Evolutionary conservation across 352 stramenopile species (phyloP).

Genomic region (Phytopythium montanum): DNA sequence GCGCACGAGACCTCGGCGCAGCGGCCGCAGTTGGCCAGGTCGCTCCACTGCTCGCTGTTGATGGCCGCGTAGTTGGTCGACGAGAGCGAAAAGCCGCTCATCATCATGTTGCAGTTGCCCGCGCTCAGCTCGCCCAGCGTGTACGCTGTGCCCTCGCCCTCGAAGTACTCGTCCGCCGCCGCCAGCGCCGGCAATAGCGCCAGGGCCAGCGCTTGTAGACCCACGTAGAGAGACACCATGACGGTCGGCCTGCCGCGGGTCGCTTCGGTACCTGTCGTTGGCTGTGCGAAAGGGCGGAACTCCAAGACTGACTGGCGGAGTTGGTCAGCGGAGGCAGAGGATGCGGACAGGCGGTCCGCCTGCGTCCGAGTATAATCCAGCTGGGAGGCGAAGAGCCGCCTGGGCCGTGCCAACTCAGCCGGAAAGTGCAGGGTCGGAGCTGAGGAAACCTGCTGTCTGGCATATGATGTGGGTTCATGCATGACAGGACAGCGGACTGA

Average conservation of each 20-base stretch:
- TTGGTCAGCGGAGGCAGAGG: not conserved
- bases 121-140: constrained; percentile 25
- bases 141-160: constrained; percentile 45
- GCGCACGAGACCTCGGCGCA: constrained; percentile 61
- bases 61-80: constrained; percentile 66
- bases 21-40: constrained; percentile 43
- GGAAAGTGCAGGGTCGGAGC: not conserved
- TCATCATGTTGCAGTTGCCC: constrained; percentile 60
- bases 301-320: not conserved
- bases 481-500: not conserved
- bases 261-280: not conserved
- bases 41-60: constrained; percentile 60
- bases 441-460: constrained; percentile 3
- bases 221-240: constrained; percentile 12
- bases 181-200: constrained; percentile 7
- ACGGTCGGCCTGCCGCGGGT: constrained; percentile 9
- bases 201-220: not conserved
- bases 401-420: not conserved
- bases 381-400: constrained; percentile 1
- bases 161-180: constrained; percentile 27
- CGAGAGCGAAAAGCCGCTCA: constrained; percentile 29
- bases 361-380: not conserved
- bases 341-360: not conserved
- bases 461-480: not conserved
- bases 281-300: not conserved